Evolutionary conservation across 768 basidiomycete species (phyloP), one percentile per base, ranked within the genome.

Genomic region (Pleurotus djamor): DNA sequence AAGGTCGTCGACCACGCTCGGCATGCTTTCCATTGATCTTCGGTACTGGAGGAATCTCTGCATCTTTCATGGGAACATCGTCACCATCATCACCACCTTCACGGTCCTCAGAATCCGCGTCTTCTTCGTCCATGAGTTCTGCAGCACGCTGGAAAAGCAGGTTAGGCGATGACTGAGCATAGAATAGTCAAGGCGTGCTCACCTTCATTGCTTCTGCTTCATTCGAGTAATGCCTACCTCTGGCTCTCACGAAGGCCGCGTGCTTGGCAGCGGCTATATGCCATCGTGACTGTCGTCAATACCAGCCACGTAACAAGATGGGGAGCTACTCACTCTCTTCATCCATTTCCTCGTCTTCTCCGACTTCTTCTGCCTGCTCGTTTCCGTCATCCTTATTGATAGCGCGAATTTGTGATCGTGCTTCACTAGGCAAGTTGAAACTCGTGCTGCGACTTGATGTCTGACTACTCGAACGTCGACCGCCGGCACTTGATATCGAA

Each of bases 141-240:
- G 82, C 79, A 28, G 91, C 89, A 58, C 80, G 83, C 91, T 92
- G 67, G 48, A 63, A 34, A 32, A 38, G 60, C 61, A 59, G 57
- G 48, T 33, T 32, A 28, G 21, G 21, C 21, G 52, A 43, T n/a
- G 54, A 60, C 58, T n/a, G 5, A 21, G 38, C 10, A 37, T 52
- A 17, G 3, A 14, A 32, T 50, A 62, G 16, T 28, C 21, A 47
- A 51, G 16, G 45, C 48, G n/a, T 51, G 50, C 71, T 48, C 72
- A 89, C 92, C 85, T 94, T 94, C 93, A 95, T 94, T 14, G 92
- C 93, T 69, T 94, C 90, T 1, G 91, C 93, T 69, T 95, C 93
- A 52, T 94, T 94, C 4, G 92, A 93, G 65, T 94, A 94, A 67
- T 94, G 93, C 58, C 90, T 79, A 57, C 89, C 90, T 21, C 92